phyloP scores from a whole-genome alignment of 2,329 filamentous ascomycete genomes.

The Sclerotinia sclerotiorum region DNA sequence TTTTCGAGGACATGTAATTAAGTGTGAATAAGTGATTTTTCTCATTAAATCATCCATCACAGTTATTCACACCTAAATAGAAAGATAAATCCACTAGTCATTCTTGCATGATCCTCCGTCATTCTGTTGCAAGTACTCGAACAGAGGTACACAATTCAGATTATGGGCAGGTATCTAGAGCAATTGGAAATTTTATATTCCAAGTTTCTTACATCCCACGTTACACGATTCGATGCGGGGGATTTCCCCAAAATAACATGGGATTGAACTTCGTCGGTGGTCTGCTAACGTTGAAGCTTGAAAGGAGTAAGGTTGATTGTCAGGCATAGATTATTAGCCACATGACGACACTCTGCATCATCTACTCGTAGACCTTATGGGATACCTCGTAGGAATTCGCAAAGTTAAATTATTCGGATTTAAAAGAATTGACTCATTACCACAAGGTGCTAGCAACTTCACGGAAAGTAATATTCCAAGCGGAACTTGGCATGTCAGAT shows the following conservation, averaged over 20 bases:
- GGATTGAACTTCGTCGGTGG: neutral
- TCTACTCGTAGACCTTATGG: neutral
- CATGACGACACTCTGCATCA: neutral
- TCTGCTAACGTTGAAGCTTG: neutral
- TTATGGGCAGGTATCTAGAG: neutral
- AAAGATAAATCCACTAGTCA: neutral
- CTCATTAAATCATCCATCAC: neutral
- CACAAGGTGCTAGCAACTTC: neutral
- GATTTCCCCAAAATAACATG: neutral
- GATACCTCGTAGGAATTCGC: neutral
- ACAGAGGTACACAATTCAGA: too few species aligned
- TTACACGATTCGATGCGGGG: neutral
- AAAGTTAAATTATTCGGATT: neutral
- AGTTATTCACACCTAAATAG: neutral
- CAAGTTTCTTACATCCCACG: neutral
- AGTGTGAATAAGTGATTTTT: neutral
- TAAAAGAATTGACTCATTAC: neutral
- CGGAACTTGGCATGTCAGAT: constrained; percentile 8
- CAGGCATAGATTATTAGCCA: neutral
- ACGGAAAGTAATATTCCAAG: neutral
- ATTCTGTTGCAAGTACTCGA: neutral
- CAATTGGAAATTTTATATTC: neutral
- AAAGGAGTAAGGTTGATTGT: neutral
- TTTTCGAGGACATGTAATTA: neutral
- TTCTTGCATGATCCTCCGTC: neutral